Percentiles rank a stretch among this genome's conserved stretches.
Evolutionary conservation across 805 yeast genomes (phyloP).

Genomic region (Komagataella kurtzmanii): DNA sequence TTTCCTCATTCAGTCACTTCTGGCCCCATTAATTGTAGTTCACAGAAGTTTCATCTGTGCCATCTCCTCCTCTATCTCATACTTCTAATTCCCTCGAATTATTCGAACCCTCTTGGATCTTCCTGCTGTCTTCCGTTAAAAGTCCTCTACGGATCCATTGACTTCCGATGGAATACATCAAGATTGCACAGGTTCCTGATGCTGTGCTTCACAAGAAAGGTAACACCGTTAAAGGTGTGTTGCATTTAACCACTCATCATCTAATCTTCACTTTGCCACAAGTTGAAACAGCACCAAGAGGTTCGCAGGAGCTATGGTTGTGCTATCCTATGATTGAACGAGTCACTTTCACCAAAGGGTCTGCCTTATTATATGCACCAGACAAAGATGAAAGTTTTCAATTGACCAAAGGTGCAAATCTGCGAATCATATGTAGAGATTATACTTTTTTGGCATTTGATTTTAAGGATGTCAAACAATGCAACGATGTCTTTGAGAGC

Average conservation of each 20-base stretch:
- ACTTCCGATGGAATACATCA: conserved; percentile 36
- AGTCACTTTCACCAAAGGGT: conserved; percentile 43
- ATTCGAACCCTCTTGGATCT: background rate
- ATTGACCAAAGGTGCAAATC: conserved; percentile 28
- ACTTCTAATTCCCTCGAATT: conserved; percentile 1
- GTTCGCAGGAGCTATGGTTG: conserved; percentile 68
- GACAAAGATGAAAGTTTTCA: conserved; percentile 1
- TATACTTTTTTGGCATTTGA: conserved; percentile 73
- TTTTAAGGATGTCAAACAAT: conserved; percentile 42
- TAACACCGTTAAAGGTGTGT: conserved; percentile 35
- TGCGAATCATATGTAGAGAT: conserved; percentile 73
- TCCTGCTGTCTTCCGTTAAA: background rate
- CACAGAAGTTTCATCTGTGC: background rate
- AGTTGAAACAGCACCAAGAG: conserved; percentile 8
- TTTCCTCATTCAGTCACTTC: background rate
- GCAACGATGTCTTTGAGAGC: conserved; percentile 62
- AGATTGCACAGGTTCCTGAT: conserved; percentile 34
- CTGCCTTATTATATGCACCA: conserved; percentile 22
- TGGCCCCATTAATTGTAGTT: background rate
- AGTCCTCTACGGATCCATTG: background rate
- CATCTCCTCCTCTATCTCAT: conserved; percentile 4
- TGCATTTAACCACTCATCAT: conserved; percentile 68
- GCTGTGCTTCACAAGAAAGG: conserved; percentile 51
- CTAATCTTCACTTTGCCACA: conserved; percentile 39
- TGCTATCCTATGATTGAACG: conserved; percentile 75